Evolutionary conservation across 2,329 filamentous ascomycete genomes (phyloP).

Genomic region (Aschersonia sp.): DNA sequence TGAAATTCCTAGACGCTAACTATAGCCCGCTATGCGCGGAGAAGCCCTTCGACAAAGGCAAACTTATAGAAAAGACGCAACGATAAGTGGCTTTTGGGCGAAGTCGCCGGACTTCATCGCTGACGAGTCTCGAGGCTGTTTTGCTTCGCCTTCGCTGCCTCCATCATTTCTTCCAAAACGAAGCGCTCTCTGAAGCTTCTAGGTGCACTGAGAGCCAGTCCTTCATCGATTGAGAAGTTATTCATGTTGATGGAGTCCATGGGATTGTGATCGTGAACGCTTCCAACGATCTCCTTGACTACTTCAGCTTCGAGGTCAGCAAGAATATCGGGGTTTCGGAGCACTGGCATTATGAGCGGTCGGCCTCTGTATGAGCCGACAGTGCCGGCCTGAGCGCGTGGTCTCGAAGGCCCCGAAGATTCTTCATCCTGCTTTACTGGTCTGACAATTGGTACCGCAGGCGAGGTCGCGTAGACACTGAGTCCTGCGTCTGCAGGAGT

Average conservation of each 20-base stretch:
- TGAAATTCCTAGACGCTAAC: too few relatives aligned
- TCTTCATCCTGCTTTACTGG: slow-evolving; percentile 7
- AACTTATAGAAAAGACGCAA: too few relatives aligned
- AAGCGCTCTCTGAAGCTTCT: slow-evolving; percentile 33
- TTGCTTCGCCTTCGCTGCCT: slow-evolving; percentile 12
- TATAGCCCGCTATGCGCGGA: too few relatives aligned
- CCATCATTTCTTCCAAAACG: slow-evolving; percentile 29
- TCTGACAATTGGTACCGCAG: slow-evolving; percentile 22
- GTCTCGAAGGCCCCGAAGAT: slow-evolving; percentile 14
- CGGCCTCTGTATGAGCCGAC: slow-evolving; percentile 40
- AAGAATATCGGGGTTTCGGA: slow-evolving; percentile 32
- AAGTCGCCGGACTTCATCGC: slow-evolving; percentile 7
- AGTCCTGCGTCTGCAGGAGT: background rate
- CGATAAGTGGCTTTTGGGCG: background rate
- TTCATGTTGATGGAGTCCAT: slow-evolving; percentile 13
- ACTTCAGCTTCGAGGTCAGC: slow-evolving; percentile 33
- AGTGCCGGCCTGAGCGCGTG: slow-evolving; percentile 23
- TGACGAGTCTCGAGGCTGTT: slow-evolving; percentile 5
- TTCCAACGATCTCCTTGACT: slow-evolving; percentile 36
- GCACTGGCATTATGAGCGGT: slow-evolving; percentile 35
- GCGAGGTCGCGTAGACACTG: slow-evolving; percentile 26
- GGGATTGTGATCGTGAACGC: slow-evolving; percentile 34
- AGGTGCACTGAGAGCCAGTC: slow-evolving; percentile 26
- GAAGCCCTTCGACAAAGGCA: too few relatives aligned
- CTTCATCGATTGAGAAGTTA: slow-evolving; percentile 15